These are phyloP conservation scores for Flaveria brownii DNA, from an alignment of 129 eudicot genomes.

Conservation along the genomic window DNA sequence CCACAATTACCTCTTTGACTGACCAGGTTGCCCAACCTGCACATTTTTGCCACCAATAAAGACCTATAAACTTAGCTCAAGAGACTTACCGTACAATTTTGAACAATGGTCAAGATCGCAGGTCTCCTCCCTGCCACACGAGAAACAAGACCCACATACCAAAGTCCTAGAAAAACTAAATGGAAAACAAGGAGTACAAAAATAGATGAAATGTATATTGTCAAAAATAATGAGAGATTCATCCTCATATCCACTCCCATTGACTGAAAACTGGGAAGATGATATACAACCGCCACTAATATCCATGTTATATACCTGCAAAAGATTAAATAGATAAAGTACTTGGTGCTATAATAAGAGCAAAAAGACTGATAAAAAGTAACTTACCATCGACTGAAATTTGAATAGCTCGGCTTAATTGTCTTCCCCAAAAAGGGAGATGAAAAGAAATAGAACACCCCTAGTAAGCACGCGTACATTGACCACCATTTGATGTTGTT, in stretches of 20 bases:
- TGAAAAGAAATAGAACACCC: constrained; percentile 98
- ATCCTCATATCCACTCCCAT: constrained; percentile 99
- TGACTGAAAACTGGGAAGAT: constrained; percentile 95
- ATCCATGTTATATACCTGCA: constrained; percentile 92
- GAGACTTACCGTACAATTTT: constrained; percentile 90
- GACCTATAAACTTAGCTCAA: background rate
- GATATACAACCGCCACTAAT: constrained; percentile 88
- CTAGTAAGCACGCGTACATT: constrained; percentile 88
- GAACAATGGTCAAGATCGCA: constrained; percentile 79
- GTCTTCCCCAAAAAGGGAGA: constrained; percentile 95
- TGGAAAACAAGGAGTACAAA: constrained; percentile 89
- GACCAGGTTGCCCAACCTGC: background rate
- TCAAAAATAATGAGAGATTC: constrained; percentile 87
- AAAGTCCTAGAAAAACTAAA: constrained; percentile 75
- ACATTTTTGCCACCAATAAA: background rate
- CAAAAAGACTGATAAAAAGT: background rate
- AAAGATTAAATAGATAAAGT: background rate
- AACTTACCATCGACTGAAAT: constrained; percentile 89
- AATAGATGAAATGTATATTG: constrained; percentile 80
- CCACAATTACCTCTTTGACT: background rate
- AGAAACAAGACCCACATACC: constrained; percentile 98
- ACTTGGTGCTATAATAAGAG: background rate
- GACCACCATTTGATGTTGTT: constrained; percentile 98
- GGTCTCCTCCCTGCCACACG: constrained; percentile 95
- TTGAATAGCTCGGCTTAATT: constrained; percentile 90